These are phyloP conservation scores for Crithidia thermophila DNA, from an alignment of 208 protist species.

Conservation along the genomic window DNA sequence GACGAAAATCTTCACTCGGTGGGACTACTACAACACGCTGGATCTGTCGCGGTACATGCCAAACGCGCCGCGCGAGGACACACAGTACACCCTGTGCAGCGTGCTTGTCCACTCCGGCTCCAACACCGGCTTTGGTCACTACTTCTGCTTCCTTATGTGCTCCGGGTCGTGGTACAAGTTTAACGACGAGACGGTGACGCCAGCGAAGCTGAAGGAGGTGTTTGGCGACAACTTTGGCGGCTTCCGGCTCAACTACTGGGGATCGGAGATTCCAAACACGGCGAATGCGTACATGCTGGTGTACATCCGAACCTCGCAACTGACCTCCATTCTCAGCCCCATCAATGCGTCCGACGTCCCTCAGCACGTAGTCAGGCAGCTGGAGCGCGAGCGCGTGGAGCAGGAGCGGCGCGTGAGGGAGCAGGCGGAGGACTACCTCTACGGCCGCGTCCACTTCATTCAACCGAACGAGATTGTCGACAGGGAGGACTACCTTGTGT, in stretches of 20 bases:
- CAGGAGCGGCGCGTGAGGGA: slow-evolving; percentile 58
- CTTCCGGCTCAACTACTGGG: slow-evolving; percentile 86
- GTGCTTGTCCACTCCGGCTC: slow-evolving; percentile 90
- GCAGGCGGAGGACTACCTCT: slow-evolving; percentile 77
- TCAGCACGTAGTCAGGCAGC: slow-evolving; percentile 67
- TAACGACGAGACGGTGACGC: slow-evolving; percentile 88
- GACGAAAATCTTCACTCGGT: slow-evolving; percentile 89
- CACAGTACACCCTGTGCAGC: slow-evolving; percentile 87
- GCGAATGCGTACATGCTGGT: slow-evolving; percentile 92
- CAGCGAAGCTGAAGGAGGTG: slow-evolving; percentile 78
- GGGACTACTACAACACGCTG: slow-evolving; percentile 85
- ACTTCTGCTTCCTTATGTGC: slow-evolving; percentile 85
- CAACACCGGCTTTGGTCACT: slow-evolving; percentile 89
- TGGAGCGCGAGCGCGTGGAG: slow-evolving; percentile 61
- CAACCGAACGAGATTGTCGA: slow-evolving; percentile 61
- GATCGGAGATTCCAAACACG: slow-evolving; percentile 75
- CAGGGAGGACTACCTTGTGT: slow-evolving; percentile 63
- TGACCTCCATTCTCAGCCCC: slow-evolving; percentile 65
- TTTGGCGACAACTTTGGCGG: slow-evolving; percentile 91
- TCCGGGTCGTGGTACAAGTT: slow-evolving; percentile 90
- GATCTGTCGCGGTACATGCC: slow-evolving; percentile 89
- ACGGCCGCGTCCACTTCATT: slow-evolving; percentile 79
- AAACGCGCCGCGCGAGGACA: slow-evolving; percentile 50
- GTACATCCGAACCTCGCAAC: slow-evolving; percentile 82
- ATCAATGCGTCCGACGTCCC: slow-evolving; percentile 71